Evolutionary conservation across 2,329 filamentous ascomycete species (phyloP), one percentile per base, ranked within the genome.

Genomic region (Colletotrichum spaethianum): DNA sequence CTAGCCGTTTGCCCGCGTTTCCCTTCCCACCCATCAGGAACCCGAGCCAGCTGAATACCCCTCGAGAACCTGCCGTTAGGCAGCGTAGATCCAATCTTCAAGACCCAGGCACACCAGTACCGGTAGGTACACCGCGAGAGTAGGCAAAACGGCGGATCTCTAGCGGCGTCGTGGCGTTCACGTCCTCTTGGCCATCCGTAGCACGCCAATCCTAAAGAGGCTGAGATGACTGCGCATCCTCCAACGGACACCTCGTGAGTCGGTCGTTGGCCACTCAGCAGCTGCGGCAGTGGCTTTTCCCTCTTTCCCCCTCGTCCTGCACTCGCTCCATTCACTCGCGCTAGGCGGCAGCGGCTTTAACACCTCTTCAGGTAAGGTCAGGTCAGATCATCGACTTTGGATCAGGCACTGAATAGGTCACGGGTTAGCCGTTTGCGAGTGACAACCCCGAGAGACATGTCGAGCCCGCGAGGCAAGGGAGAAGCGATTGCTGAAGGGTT

Each of bases 261-360:
- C 26, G 16, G 16, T 48, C 36, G 44, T 53, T 33, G 57, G 62
- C 67, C 67, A 65, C 53, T 60, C 67, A 65, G 67, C 67, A 70
- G 62, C 63, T 66, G 67, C 62, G 48, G 67, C 62, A 55, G 67
- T 60, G 67, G 67, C 67, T 70, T 71, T 31, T 38, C 20, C 23
- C 18, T n/a, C 40, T 53, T n/a, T 46, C 52, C 31, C 53, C 31
- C 33, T 9, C 44, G 20, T 50, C 31, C 44, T 59, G n/a, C 20
- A 28, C 44, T 28, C 31, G 26, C 60, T 53, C 33, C 46, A 18
- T 12, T 23, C 36, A 18, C n/a, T 20, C 23, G 56, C 62, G 50
- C 62, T 55, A 55, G 48, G 36, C 50, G 62, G 50, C 50, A 42
- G 50, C 18, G 14, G 36, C n/a, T 31, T 33, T 63, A 4, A 38